A percentile compares a stretch with the other conserved stretches of the same genome.
Evolutionary conservation across 1,284 basidiomycete species (phyloP).

Genomic region (Leucoagaricus sp.): DNA sequence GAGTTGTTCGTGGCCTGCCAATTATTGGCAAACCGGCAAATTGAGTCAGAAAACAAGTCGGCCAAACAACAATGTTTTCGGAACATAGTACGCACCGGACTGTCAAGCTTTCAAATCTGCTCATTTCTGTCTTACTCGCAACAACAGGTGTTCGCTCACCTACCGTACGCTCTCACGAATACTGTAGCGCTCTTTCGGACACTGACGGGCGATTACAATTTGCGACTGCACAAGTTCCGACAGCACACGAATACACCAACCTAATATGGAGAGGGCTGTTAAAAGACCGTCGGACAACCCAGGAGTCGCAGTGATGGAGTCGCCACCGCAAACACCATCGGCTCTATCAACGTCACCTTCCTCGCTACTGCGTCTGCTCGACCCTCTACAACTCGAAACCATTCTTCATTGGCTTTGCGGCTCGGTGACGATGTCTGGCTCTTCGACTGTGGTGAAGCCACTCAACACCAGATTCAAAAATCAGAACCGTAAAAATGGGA

Average conservation of each 20-base stretch:
- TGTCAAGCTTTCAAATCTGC: no score
- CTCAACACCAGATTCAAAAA: constrained; percentile 80
- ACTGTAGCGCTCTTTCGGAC: no score
- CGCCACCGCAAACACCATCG: neutral
- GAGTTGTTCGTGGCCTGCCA: no score
- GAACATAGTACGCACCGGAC: no score
- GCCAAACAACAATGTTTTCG: no score
- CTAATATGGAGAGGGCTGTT: neutral
- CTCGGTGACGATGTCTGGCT: constrained; percentile 74
- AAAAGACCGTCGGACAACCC: neutral
- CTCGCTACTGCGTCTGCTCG: constrained; percentile 79
- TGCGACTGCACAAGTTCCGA: neutral
- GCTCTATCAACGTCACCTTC: constrained; percentile 57
- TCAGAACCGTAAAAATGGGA: constrained; percentile 68
- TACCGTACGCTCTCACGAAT: no score
- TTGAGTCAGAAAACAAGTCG: no score
- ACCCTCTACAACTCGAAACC: constrained; percentile 74
- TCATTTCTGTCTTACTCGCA: no score
- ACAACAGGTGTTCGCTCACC: no score
- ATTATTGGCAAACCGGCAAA: no score
- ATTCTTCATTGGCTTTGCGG: constrained; percentile 68
- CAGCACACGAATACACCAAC: neutral
- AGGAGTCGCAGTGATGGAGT: neutral
- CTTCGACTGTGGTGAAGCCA: constrained; percentile 92
- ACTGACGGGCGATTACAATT: no score